These are phyloP conservation scores for Penicillium sp. DNA, from an alignment of 2,329 filamentous ascomycete genomes.

Conservation along the genomic window DNA sequence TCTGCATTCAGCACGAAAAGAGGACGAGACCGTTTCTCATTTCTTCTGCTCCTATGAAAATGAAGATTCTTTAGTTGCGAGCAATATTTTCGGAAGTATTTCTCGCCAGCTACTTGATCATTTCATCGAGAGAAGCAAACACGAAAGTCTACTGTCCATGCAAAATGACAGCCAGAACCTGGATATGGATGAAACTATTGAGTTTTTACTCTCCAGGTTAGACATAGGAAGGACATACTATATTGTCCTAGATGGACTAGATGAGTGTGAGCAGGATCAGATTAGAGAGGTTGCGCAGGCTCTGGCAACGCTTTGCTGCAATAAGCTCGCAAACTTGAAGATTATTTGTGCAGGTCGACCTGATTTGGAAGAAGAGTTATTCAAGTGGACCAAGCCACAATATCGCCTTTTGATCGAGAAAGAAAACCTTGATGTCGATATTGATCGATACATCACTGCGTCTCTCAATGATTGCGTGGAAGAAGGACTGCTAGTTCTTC, in stretches of 20 bases:
- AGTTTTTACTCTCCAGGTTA: neutral
- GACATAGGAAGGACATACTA: neutral
- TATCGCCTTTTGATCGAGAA: neutral
- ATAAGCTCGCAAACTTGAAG: neutral
- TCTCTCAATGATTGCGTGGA: neutral
- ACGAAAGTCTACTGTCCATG: neutral
- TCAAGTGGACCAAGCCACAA: neutral
- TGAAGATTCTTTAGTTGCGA: slow-evolving; percentile 16
- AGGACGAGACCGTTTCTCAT: slow-evolving; percentile 15
- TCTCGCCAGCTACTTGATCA: slow-evolving; percentile 21
- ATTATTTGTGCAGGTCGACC: slow-evolving; percentile 24
- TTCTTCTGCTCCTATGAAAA: slow-evolving; percentile 17
- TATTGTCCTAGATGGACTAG: slow-evolving; percentile 6
- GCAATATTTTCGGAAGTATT: slow-evolving; percentile 25
- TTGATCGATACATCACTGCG: neutral
- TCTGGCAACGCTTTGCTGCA: neutral
- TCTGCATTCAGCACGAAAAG: slow-evolving; percentile 7
- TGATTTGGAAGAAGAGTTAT: slow-evolving; percentile 10
- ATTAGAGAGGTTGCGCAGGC: neutral
- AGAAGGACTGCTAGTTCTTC: neutral
- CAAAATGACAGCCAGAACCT: neutral
- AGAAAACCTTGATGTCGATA: neutral
- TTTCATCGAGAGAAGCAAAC: neutral
- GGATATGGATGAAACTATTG: neutral
- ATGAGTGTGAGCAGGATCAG: slow-evolving; percentile 1